A percentile compares a stretch with the other conserved stretches of the same genome.
phyloP scores from a whole-genome alignment of 306 rosid species.

The Fragaria iinumae region DNA sequence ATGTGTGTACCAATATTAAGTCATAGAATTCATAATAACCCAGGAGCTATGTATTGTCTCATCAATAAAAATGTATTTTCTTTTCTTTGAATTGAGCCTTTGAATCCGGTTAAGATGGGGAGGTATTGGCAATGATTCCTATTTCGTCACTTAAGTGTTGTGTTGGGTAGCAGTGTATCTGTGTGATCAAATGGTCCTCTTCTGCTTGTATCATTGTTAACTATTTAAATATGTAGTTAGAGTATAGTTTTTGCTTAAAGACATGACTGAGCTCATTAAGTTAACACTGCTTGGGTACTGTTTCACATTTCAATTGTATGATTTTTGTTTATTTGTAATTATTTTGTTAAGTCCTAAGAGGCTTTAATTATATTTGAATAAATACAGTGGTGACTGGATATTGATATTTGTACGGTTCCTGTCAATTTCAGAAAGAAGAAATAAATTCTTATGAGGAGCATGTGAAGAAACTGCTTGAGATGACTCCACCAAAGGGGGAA shows the following conservation, averaged over 20 bases:
- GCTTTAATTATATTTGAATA: constrained; percentile 1
- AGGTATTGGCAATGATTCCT: not conserved
- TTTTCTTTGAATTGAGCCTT: not conserved
- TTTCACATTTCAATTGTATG: not conserved
- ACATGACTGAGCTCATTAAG: not conserved
- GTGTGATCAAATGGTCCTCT: not conserved
- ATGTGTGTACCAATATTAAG: not conserved
- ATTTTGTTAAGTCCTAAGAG: not conserved
- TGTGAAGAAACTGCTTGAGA: constrained; percentile 74
- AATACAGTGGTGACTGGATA: constrained; percentile 1
- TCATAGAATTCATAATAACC: not conserved
- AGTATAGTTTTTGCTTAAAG: not conserved
- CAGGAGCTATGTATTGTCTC: not conserved
- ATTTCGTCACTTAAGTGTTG: not conserved
- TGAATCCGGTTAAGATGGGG: not conserved
- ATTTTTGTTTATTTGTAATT: not conserved
- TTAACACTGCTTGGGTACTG: not conserved
- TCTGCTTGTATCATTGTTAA: not conserved
- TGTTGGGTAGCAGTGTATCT: not conserved
- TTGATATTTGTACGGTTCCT: constrained; percentile 6
- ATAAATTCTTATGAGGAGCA: constrained; percentile 79
- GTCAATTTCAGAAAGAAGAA: constrained; percentile 75
- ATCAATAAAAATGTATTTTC: too few species aligned
- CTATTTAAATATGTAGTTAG: not conserved
- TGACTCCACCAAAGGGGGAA: constrained; percentile 87